A percentile compares a stretch with the other conserved stretches of the same genome.
Evolutionary conservation across 2,329 filamentous ascomycete genomes (phyloP).

Genomic region (Colletotrichum lindemuthianum): DNA sequence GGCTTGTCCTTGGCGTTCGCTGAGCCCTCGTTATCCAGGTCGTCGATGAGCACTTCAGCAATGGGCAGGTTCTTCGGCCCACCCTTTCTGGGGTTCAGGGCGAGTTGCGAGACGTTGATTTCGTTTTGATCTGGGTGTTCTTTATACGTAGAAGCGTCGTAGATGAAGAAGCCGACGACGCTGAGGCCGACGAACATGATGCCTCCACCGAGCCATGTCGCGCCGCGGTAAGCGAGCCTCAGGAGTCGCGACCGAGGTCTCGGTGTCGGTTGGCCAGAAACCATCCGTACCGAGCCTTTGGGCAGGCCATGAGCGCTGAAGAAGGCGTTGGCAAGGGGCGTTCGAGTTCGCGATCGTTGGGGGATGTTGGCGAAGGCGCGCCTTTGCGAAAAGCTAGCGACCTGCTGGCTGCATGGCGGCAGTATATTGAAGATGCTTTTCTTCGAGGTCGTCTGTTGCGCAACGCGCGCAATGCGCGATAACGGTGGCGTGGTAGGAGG

Average conservation of each 20-base stretch:
- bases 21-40: slow-evolving; percentile 81
- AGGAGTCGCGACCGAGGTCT: slow-evolving; percentile 57
- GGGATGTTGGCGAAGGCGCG: slow-evolving; percentile 29
- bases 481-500: slow-evolving; percentile 32
- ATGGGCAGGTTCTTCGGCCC: slow-evolving; percentile 97
- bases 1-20: slow-evolving; percentile 85
- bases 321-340: slow-evolving; percentile 33
- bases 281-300: slow-evolving; percentile 44
- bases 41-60: slow-evolving; percentile 86
- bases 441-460: slow-evolving; percentile 5
- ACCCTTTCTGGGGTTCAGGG: slow-evolving; percentile 81
- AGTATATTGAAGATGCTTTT: slow-evolving; percentile 12
- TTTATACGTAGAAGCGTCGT: slow-evolving; percentile 91
- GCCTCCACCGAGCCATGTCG: slow-evolving; percentile 79
- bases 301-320: slow-evolving; percentile 25
- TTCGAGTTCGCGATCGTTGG: slow-evolving; percentile 25
- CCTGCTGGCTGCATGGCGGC: slow-evolving; percentile 12
- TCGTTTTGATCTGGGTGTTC: slow-evolving; percentile 74
- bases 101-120: slow-evolving; percentile 84
- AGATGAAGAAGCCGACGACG: slow-evolving; percentile 88
- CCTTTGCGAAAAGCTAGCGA: slow-evolving; percentile 21
- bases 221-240: slow-evolving; percentile 74
- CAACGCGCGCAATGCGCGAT: slow-evolving; percentile 28
- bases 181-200: slow-evolving; percentile 75
- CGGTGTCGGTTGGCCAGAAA: slow-evolving; percentile 62